These are phyloP conservation scores for Alternaria metachromatica DNA, from an alignment of 2,329 filamentous ascomycete genomes.

Conservation along the genomic window DNA sequence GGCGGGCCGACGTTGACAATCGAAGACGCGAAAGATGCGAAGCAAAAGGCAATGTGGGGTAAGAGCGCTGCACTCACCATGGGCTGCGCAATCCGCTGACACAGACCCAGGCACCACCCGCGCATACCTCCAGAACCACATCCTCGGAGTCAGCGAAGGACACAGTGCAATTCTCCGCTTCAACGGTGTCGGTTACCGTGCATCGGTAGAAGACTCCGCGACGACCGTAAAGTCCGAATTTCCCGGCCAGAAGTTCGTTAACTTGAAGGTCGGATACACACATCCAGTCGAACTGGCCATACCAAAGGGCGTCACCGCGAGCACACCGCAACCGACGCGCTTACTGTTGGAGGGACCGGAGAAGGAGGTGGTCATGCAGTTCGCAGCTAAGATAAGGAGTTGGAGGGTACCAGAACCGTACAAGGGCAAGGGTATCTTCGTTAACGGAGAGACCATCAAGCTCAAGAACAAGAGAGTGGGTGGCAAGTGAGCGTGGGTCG, in stretches of 20 bases:
- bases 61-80: conserved; percentile 14
- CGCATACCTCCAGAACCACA: conserved; percentile 87
- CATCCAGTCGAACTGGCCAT: conserved; percentile 92
- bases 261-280: conserved; percentile 93
- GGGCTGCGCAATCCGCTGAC: conserved; percentile 7
- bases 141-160: conserved; percentile 93
- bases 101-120: conserved; percentile 76
- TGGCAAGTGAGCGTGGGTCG: conserved; percentile 45
- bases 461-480: conserved; percentile 83
- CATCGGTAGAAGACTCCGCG: conserved; percentile 79
- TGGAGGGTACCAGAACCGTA: conserved; percentile 97
- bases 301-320: conserved; percentile 82
- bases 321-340: conserved; percentile 86
- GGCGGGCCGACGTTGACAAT: conserved; percentile 74
- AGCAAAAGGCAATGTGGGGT: conserved; percentile 98
- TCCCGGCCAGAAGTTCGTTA: conserved; percentile 85
- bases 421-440: conserved; percentile 99
- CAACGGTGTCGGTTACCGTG: conserved; percentile 94
- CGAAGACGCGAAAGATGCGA: conserved; percentile 69
- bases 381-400: conserved; percentile 84
- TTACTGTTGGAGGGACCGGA: conserved; percentile 89
- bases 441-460: conserved; percentile 97
- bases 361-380: conserved; percentile 85
- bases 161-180: conserved; percentile 92
- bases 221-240: conserved; percentile 71